phyloP scores from a whole-genome alignment of 371 early-diverging fungal species.

The Syncephalastrum sp. region DNA sequence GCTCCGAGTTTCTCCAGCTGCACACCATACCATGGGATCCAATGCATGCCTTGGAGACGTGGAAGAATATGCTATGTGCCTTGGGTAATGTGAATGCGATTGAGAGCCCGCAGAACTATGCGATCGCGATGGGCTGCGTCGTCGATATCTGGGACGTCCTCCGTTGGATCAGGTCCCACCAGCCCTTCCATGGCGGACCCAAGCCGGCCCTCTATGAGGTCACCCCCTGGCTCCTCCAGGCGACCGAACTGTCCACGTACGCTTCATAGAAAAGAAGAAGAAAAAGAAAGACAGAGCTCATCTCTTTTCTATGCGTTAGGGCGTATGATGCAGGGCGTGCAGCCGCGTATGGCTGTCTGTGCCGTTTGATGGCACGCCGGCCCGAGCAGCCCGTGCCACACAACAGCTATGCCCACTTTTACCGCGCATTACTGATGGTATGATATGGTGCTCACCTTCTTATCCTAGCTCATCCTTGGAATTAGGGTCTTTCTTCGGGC shows the following conservation, averaged over 20 bases:
- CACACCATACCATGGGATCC: constrained; percentile 39
- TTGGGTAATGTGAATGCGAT: constrained; percentile 71
- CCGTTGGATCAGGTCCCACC: constrained; percentile 49
- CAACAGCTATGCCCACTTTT: constrained; percentile 67
- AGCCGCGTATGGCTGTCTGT: constrained; percentile 66
- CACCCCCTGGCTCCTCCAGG: constrained; percentile 67
- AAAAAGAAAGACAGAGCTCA: neutral
- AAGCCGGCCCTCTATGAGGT: constrained; percentile 69
- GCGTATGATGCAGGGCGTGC: constrained; percentile 57
- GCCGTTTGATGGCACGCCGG: constrained; percentile 71
- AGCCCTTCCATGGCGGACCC: constrained; percentile 52
- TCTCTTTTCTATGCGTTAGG: constrained; percentile 22
- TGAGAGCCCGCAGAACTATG: constrained; percentile 58
- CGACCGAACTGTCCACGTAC: constrained; percentile 59
- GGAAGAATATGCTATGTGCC: constrained; percentile 73
- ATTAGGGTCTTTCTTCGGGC: constrained; percentile 58
- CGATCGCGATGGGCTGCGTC: constrained; percentile 68
- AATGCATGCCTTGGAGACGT: constrained; percentile 41
- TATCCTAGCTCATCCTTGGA: neutral
- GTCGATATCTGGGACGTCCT: constrained; percentile 71
- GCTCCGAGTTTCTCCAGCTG: constrained; percentile 47
- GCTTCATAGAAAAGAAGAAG: constrained; percentile 3
- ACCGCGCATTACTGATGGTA: constrained; percentile 61
- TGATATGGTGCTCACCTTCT: neutral
- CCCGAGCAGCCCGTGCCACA: constrained; percentile 62